Evolutionary conservation across 768 basidiomycete genomes (phyloP).

Genomic region (Phaeotremella fagi): DNA sequence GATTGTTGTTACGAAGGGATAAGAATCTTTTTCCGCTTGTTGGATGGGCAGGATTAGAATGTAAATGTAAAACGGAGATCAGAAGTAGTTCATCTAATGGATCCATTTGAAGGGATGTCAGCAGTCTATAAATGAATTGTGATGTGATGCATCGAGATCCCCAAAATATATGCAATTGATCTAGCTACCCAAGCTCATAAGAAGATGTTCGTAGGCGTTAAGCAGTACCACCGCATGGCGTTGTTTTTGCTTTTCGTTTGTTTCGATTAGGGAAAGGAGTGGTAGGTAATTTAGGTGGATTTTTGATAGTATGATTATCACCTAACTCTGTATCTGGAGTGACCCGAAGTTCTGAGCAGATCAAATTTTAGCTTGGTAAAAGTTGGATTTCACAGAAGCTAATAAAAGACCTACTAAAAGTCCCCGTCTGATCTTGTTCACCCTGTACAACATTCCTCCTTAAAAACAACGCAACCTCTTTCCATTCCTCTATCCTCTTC

Average conservation of each 20-base stretch:
- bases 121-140: too few species aligned
- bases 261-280: constrained; percentile 46
- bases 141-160: too few species aligned
- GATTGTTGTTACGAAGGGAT: too few species aligned
- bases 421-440: constrained; percentile 52
- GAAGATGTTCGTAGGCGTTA: too few species aligned
- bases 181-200: too few species aligned
- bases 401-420: constrained; percentile 57
- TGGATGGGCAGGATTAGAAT: too few species aligned
- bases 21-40: too few species aligned
- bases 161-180: too few species aligned
- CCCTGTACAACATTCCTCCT: constrained; percentile 84
- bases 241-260: constrained; percentile 15
- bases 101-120: too few species aligned
- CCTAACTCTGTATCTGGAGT: constrained; percentile 81
- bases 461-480: constrained; percentile 69
- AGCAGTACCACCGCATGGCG: background rate
- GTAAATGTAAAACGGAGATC: too few species aligned
- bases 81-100: too few species aligned
- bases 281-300: constrained; percentile 49
- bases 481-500: constrained; percentile 52
- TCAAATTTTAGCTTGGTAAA: background rate
- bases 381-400: background rate
- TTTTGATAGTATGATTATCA: constrained; percentile 73
- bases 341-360: constrained; percentile 60